Evolutionary conservation across 768 basidiomycete genomes (phyloP).

Genomic region (Kwoniella sp.): DNA sequence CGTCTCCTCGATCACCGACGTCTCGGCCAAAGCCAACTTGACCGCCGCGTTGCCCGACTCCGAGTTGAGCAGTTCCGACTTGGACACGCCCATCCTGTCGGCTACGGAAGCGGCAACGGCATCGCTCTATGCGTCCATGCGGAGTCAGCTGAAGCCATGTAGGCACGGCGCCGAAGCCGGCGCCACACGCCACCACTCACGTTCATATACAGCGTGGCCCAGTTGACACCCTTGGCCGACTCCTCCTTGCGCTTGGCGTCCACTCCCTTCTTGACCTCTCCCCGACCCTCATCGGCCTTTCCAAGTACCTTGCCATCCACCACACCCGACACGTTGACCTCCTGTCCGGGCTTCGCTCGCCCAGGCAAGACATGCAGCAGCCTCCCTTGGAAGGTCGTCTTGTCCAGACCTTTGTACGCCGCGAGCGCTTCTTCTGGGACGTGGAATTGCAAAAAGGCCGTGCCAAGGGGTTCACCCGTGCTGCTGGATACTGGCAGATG

Average conservation of each 20-base stretch:
- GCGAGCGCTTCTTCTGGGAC: conserved; percentile 57
- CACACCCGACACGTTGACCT: conserved; percentile 15
- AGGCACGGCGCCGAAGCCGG: too few species aligned
- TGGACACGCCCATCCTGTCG: conserved; percentile 77
- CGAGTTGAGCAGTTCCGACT: conserved; percentile 81
- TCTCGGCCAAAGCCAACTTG: conserved; percentile 92
- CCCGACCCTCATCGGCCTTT: conserved; percentile 33
- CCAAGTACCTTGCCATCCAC: conserved; percentile 44
- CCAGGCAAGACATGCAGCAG: conserved; percentile 78
- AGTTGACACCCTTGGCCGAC: conserved; percentile 40
- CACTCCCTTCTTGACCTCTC: conserved; percentile 41
- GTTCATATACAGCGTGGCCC: conserved; percentile 88
- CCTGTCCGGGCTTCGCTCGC: conserved; percentile 41
- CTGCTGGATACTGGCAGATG: conserved; percentile 59
- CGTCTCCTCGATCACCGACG: conserved; percentile 91
- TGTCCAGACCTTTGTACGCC: conserved; percentile 75
- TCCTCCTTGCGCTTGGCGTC: conserved; percentile 48
- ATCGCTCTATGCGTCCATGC: conserved; percentile 62
- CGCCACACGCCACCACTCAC: conserved; percentile 57
- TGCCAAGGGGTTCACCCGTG: conserved; percentile 58
- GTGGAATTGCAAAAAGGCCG: conserved; percentile 61
- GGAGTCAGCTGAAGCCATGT: neutral
- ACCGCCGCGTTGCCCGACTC: conserved; percentile 66
- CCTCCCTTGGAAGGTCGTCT: conserved; percentile 82
- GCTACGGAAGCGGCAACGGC: conserved; percentile 89